A percentile compares a stretch with the other conserved stretches of the same genome.
These are phyloP conservation scores for Hypoxylon sp. DNA, from an alignment of 2,329 filamentous ascomycete species.

Conservation along the genomic window DNA sequence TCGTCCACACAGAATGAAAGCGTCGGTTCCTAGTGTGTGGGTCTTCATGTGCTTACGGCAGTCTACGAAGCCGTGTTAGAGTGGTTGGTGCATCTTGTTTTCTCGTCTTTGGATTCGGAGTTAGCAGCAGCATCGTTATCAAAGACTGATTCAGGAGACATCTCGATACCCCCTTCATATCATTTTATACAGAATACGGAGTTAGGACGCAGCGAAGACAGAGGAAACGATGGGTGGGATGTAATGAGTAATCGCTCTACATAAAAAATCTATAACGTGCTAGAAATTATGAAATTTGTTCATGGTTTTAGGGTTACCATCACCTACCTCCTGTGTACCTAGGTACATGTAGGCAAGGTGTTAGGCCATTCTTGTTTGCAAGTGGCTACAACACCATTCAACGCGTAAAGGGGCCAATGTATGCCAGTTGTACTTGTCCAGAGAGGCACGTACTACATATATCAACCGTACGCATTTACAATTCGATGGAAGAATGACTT, in stretches of 20 bases:
- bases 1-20: background rate
- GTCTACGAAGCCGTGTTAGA: background rate
- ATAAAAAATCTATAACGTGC: constrained; percentile 14
- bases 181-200: constrained; percentile 26
- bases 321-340: background rate
- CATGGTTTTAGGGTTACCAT: background rate
- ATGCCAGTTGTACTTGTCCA: background rate
- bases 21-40: background rate
- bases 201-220: constrained; percentile 18
- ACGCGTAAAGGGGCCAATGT: too few relatives aligned
- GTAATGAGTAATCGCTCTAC: constrained; percentile 23
- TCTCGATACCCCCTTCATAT: constrained; percentile 39
- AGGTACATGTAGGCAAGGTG: too few relatives aligned
- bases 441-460: background rate
- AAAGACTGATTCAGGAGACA: constrained; percentile 36
- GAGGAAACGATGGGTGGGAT: constrained; percentile 15
- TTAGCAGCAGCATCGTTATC: constrained; percentile 20
- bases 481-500: constrained; percentile 3
- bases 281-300: constrained; percentile 19
- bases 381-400: background rate
- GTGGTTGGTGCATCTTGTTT: background rate
- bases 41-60: background rate
- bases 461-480: background rate
- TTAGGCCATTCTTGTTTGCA: background rate
- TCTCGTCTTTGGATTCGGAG: constrained; percentile 24